These are phyloP conservation scores for Lithohypha guttulata DNA, from an alignment of 2,329 filamentous ascomycete genomes.

Conservation along the genomic window DNA sequence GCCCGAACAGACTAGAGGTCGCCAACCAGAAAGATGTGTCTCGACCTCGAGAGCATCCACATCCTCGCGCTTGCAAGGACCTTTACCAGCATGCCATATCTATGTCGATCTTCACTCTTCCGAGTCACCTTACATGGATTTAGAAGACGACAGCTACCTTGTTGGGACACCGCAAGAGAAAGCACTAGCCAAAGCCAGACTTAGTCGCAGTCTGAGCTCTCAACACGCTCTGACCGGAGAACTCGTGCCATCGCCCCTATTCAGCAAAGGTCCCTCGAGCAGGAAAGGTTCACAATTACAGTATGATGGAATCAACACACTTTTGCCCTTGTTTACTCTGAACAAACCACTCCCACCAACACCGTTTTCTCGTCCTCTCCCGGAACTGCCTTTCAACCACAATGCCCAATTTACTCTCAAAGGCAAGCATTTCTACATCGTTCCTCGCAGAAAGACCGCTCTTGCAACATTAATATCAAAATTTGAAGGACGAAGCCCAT, in stretches of 20 bases:
- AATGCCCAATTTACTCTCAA: slow-evolving; percentile 12
- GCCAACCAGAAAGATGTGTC: background rate
- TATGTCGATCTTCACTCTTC: background rate
- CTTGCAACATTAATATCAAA: slow-evolving; percentile 18
- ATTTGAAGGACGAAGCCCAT: slow-evolving; percentile 16
- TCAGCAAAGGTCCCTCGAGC: slow-evolving; percentile 15
- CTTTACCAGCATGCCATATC: background rate
- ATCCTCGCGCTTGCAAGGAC: too few species aligned
- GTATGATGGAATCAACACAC: background rate
- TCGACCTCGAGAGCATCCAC: too few species aligned
- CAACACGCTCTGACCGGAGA: slow-evolving; percentile 15
- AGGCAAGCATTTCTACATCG: slow-evolving; percentile 15
- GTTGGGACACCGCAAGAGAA: background rate
- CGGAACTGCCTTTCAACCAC: slow-evolving; percentile 18
- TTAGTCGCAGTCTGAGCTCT: slow-evolving; percentile 15
- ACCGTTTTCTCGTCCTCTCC: slow-evolving; percentile 11
- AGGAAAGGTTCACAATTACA: background rate
- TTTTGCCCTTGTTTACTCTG: background rate
- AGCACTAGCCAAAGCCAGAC: slow-evolving; percentile 9
- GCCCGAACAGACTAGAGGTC: background rate
- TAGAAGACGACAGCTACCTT: background rate
- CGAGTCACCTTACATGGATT: slow-evolving; percentile 7
- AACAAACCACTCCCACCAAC: slow-evolving; percentile 7
- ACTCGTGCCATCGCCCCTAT: slow-evolving; percentile 20
- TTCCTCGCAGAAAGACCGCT: slow-evolving; percentile 15